phyloP scores from a whole-genome alignment of 768 basidiomycete genomes.

The Sutorius australiensis region DNA sequence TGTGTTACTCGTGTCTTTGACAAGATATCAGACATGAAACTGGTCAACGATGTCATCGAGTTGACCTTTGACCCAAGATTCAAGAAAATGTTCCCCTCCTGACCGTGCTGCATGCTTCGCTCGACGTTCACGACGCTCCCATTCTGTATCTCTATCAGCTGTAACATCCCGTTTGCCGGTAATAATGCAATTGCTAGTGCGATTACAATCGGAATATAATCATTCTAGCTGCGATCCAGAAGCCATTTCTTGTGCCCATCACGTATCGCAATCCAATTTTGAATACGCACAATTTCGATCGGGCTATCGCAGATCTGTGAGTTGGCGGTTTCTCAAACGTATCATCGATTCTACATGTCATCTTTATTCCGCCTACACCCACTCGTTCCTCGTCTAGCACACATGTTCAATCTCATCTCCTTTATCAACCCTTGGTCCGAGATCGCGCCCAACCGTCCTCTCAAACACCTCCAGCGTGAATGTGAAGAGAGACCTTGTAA shows the following conservation, averaged over 20 bases:
- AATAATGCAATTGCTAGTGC: conserved; percentile 46
- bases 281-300: too few species aligned
- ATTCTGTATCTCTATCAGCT: neutral
- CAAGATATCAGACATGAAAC: conserved; percentile 45
- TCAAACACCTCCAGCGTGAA: conserved; percentile 96
- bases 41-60: conserved; percentile 60
- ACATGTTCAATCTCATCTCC: conserved; percentile 68
- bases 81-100: conserved; percentile 43
- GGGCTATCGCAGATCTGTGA: too few species aligned
- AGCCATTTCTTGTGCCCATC: conserved; percentile 34
- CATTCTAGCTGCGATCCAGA: conserved; percentile 52
- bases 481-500: conserved; percentile 72
- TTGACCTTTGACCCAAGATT: conserved; percentile 59
- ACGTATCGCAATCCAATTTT: too few species aligned
- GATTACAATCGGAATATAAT: conserved; percentile 45
- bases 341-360: neutral
- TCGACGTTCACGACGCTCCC: neutral
- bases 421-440: conserved; percentile 60
- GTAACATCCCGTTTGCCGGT: conserved; percentile 39
- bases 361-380: neutral
- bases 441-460: conserved; percentile 78
- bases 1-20: conserved; percentile 1
- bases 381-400: conserved; percentile 40
- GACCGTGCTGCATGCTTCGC: neutral
- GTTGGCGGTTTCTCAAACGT: too few species aligned